Evolutionary conservation across 140 eudicot genomes (phyloP).

Genomic region (Cichorium intybus): DNA sequence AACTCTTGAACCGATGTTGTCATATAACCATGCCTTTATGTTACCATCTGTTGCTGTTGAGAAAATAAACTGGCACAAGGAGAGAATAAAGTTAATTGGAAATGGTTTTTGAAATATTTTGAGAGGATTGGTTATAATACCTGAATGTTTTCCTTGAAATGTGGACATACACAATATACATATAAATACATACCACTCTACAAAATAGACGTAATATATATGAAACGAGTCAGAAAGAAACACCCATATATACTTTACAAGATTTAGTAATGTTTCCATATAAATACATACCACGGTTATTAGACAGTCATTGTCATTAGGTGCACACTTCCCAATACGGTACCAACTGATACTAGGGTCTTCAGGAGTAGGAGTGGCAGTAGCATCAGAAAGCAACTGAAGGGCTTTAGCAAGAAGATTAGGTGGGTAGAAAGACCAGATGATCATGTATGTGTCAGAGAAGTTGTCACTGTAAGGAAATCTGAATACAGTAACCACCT

Average conservation of each 20-base stretch:
- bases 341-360: constrained; percentile 92
- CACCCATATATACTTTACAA: background rate
- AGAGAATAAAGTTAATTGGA: too few species aligned
- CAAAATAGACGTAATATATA: constrained; percentile 19
- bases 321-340: constrained; percentile 49
- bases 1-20: too few species aligned
- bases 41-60: too few species aligned
- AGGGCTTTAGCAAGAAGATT: constrained; percentile 76
- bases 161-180: too few species aligned
- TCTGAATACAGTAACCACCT: constrained; percentile 80
- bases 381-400: constrained; percentile 69
- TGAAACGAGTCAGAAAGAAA: constrained; percentile 1
- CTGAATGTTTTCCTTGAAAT: too few species aligned
- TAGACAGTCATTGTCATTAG: constrained; percentile 59
- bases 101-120: too few species aligned
- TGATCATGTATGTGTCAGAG: constrained; percentile 42
- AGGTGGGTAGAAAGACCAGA: constrained; percentile 87
- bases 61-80: too few species aligned
- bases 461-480: constrained; percentile 61
- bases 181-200: constrained; percentile 70
- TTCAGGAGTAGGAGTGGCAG: constrained; percentile 66
- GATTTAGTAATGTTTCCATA: too few species aligned
- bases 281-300: constrained; percentile 57
- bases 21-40: too few species aligned
- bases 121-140: too few species aligned